A percentile compares a stretch with the other conserved stretches of the same genome.
Conservation (phyloP, 768 basidiomycete genomes). For the Aureoboletus auriporus region DNA sequence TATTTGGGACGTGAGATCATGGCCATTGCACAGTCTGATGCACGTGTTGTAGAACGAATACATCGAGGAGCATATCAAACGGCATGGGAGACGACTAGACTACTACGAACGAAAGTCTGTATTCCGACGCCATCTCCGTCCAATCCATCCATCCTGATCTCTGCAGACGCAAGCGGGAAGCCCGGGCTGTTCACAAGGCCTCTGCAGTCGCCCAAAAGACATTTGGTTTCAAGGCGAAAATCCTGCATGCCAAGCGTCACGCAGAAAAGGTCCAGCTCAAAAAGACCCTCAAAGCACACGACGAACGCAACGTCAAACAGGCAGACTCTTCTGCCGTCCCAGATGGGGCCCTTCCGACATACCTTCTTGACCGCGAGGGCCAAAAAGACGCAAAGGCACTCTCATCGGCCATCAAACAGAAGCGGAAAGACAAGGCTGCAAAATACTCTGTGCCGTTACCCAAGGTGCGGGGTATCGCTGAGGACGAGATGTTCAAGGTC, state of each 20-base stretch:
- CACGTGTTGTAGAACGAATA: slow-evolving; percentile 79
- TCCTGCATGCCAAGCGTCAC: slow-evolving; percentile 96
- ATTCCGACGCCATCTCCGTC: background rate
- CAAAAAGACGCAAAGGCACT: slow-evolving; percentile 97
- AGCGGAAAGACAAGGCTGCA: slow-evolving; percentile 97
- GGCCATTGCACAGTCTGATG: slow-evolving; percentile 7
- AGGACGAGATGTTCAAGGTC: slow-evolving; percentile 99
- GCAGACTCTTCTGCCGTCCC: slow-evolving; percentile 77
- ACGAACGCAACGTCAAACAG: slow-evolving; percentile 97
- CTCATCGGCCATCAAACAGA: slow-evolving; percentile 95
- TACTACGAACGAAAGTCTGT: slow-evolving; percentile 92
- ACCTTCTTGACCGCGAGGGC: slow-evolving; percentile 95
- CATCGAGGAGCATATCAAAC: slow-evolving; percentile 97
- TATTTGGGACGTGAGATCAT: slow-evolving; percentile 24
- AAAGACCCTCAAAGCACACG: slow-evolving; percentile 99
- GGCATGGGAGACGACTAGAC: slow-evolving; percentile 93
- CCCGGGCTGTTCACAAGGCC: slow-evolving; percentile 68
- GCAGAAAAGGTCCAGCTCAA: slow-evolving; percentile 98
- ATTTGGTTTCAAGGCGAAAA: slow-evolving; percentile 95
- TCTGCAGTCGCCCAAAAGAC: slow-evolving; percentile 89
- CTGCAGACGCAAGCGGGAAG: slow-evolving; percentile 74
- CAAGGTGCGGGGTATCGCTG: slow-evolving; percentile 95
- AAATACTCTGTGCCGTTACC: slow-evolving; percentile 97
- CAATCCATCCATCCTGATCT: background rate
- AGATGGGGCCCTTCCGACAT: slow-evolving; percentile 91